Conservation (phyloP, 2,329 filamentous ascomycete genomes). For the Ceratocystis albifundus region DNA sequence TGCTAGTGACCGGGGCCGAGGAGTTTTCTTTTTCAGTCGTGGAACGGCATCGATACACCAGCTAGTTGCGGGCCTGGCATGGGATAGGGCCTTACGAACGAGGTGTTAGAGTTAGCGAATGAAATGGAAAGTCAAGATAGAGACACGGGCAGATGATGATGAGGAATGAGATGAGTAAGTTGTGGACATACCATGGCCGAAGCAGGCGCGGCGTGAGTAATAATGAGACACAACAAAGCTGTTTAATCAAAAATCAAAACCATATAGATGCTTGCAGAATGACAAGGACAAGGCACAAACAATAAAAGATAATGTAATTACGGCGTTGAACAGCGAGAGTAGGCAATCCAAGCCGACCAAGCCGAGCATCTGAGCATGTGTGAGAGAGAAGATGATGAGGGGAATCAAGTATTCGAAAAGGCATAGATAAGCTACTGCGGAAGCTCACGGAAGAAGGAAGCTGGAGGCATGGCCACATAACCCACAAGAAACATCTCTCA, state of each 20-base stretch:
- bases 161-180: background rate
- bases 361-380: background rate
- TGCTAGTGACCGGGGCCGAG: background rate
- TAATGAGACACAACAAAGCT: background rate
- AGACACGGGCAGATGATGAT: background rate
- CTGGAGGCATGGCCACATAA: background rate
- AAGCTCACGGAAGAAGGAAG: background rate
- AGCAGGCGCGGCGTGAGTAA: background rate
- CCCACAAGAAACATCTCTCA: background rate
- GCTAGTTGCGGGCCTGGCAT: background rate
- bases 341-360: background rate
- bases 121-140: background rate
- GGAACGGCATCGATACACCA: background rate
- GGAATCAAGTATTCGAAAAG: background rate
- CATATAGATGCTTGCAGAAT: background rate
- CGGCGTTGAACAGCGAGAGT: background rate
- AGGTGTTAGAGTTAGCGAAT: background rate
- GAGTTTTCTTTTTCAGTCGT: background rate
- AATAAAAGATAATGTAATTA: constrained; percentile 2
- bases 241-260: background rate
- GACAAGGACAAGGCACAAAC: background rate
- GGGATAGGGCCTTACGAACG: background rate
- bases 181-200: background rate
- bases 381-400: background rate
- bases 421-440: background rate